Conservation (phyloP, 148 eudicot genomes). For the Diospyros kaki region DNA sequence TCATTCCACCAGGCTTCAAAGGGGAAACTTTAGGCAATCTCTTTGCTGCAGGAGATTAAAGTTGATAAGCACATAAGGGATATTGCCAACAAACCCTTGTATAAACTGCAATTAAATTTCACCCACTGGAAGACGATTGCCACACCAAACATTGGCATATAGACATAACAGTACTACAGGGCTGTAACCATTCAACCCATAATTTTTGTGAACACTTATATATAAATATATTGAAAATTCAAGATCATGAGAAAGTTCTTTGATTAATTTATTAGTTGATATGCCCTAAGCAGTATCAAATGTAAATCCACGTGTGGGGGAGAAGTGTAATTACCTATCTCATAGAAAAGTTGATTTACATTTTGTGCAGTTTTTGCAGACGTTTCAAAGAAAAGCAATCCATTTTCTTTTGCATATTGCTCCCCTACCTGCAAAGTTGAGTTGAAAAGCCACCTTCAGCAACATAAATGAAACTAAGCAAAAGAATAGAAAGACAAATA, state of each 20-base stretch:
- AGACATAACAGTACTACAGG: no score
- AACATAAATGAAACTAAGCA: neutral
- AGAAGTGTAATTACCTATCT: conserved; percentile 30
- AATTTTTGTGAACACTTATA: no score
- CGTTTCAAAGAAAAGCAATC: conserved; percentile 55
- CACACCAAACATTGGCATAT: neutral
- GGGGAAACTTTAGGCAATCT: conserved; percentile 39
- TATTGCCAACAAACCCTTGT: no score
- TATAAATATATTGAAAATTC: no score
- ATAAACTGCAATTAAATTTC: no score
- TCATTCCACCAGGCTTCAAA: conserved; percentile 44
- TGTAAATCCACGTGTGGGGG: no score
- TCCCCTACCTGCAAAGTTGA: conserved; percentile 46
- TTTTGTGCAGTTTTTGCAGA: conserved; percentile 67
- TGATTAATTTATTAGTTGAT: no score
- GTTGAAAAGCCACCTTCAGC: neutral
- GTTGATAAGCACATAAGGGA: neutral
- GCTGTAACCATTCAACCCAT: no score
- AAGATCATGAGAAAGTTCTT: no score
- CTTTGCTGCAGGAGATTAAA: conserved; percentile 36
- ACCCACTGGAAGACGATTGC: neutral
- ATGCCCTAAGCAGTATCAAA: no score
- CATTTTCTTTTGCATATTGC: conserved; percentile 58
- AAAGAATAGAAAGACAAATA: neutral
- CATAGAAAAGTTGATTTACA: conserved; percentile 58